Evolutionary conservation across 495 filamentous ascomycete genomes (phyloP).

Genomic region (Penicillium maclennaniae): DNA sequence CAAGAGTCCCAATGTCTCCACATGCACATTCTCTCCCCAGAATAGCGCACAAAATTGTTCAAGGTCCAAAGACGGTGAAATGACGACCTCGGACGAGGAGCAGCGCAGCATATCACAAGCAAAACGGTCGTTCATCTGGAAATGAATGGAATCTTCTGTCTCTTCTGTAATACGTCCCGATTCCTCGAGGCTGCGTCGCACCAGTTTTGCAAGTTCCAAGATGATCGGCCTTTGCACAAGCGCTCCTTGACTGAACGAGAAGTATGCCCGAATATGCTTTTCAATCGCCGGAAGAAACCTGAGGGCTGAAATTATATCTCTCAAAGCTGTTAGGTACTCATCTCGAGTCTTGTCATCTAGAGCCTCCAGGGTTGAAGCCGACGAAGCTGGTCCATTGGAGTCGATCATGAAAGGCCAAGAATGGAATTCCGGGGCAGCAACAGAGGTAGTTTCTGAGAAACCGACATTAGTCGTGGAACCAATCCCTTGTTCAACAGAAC

Average conservation of each 20-base stretch:
- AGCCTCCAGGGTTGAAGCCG: background rate
- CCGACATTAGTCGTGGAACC: too few relatives aligned
- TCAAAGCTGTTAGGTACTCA: constrained; percentile 10
- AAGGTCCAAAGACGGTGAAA: constrained; percentile 12
- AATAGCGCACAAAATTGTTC: constrained; percentile 14
- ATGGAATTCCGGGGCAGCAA: constrained; percentile 14
- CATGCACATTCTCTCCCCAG: constrained; percentile 13
- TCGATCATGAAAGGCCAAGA: constrained; percentile 19
- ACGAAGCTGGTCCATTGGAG: constrained; percentile 1
- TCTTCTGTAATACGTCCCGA: constrained; percentile 5
- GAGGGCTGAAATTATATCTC: constrained; percentile 12
- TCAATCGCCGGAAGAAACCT: constrained; percentile 16
- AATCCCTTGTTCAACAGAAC: background rate
- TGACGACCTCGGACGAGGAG: constrained; percentile 10
- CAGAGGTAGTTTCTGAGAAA: constrained; percentile 4
- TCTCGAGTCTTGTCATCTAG: constrained; percentile 6
- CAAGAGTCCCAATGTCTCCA: constrained; percentile 19
- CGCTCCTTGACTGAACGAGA: constrained; percentile 6
- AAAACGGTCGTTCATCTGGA: too few relatives aligned
- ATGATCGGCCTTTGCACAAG: constrained; percentile 16
- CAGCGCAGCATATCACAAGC: constrained; percentile 3
- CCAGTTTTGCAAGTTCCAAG: constrained; percentile 3
- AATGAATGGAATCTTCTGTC: too few relatives aligned
- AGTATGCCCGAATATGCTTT: constrained; percentile 14
- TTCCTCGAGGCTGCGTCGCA: constrained; percentile 3